Evolutionary conservation across 148 eudicot genomes (phyloP).

Genomic region (Rhododendron ovatum): DNA sequence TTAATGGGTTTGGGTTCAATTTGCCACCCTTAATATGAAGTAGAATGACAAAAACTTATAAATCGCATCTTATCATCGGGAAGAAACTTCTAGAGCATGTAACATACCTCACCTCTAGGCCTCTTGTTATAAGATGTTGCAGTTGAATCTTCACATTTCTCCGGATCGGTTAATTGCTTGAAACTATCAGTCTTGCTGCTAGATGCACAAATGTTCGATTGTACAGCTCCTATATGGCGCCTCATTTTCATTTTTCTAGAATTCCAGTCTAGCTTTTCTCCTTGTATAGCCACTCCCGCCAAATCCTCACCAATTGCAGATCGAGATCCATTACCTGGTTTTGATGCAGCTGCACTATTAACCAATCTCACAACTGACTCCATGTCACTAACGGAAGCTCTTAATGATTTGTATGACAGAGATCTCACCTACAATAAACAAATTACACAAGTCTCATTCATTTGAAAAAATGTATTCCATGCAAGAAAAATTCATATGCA

Average conservation of each 20-base stretch:
- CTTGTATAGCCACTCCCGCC: background rate
- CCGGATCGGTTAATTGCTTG: background rate
- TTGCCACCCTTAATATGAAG: too few species aligned
- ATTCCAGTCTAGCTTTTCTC: background rate
- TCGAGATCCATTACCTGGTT: slow-evolving; percentile 12
- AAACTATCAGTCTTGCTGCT: slow-evolving; percentile 1
- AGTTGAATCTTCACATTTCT: background rate
- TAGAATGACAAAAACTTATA: background rate
- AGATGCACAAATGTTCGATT: background rate
- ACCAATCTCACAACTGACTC: slow-evolving; percentile 14
- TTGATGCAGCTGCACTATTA: slow-evolving; percentile 12
- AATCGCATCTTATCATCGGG: background rate
- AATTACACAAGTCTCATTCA: background rate
- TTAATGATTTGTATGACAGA: slow-evolving; percentile 7
- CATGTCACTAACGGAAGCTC: slow-evolving; percentile 16
- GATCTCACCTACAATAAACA: slow-evolving; percentile 14
- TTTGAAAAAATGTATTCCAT: background rate
- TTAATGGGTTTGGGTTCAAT: too few species aligned
- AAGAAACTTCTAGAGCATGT: background rate
- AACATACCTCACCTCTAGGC: slow-evolving; percentile 5
- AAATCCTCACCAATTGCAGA: slow-evolving; percentile 5
- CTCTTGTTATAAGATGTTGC: slow-evolving; percentile 3
- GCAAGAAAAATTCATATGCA: slow-evolving; percentile 3
- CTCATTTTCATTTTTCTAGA: background rate
- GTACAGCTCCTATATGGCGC: background rate